Conservation (phyloP, 108 stramenopile genomes). For the Skeletonema tropicum region DNA sequence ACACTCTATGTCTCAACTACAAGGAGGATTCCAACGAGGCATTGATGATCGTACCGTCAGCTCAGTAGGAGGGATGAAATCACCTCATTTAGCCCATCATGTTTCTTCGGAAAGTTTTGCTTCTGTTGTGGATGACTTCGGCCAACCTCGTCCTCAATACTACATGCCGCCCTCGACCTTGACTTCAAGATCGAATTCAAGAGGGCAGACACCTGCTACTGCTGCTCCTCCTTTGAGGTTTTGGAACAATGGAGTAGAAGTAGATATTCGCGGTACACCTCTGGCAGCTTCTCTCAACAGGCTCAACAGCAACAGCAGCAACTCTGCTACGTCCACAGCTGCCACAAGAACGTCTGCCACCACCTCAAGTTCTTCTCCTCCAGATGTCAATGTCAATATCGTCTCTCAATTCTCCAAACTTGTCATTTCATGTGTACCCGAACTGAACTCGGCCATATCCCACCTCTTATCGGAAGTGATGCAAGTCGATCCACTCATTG, state of each 20-base stretch:
- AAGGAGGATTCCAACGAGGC: not conserved
- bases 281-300: not conserved
- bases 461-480: not conserved
- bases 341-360: not conserved
- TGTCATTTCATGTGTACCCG: constrained; percentile 1
- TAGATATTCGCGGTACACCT: not conserved
- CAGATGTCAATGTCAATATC: not conserved
- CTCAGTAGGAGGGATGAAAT: not conserved
- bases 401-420: not conserved
- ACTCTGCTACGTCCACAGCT: not conserved
- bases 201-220: not conserved
- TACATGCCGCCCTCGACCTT: too few species aligned
- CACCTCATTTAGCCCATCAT: not conserved
- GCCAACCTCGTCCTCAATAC: too few species aligned
- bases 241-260: constrained; percentile 6
- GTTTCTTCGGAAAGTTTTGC: not conserved
- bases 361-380: too few species aligned
- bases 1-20: not conserved
- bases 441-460: not conserved
- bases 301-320: not conserved
- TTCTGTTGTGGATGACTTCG: not conserved
- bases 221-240: not conserved
- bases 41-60: not conserved
- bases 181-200: too few species aligned
- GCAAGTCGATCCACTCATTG: not conserved